Conservation (phyloP, 768 basidiomycete species). For the Panaeolus papilionaceus region DNA sequence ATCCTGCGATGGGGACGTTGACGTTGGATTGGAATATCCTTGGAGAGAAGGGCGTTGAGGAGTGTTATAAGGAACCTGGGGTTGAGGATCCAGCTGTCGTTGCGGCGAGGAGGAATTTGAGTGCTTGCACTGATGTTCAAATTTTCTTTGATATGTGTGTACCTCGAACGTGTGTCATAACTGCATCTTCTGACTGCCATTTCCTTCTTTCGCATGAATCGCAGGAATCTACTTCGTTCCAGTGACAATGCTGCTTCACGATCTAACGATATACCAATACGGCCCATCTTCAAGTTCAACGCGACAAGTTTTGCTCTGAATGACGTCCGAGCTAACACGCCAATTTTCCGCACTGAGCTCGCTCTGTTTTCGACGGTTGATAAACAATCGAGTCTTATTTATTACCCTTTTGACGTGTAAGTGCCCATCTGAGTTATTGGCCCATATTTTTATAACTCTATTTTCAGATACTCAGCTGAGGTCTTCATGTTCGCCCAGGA, state of each 20-base stretch:
- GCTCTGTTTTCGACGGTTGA: constrained; percentile 30
- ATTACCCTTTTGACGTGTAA: constrained; percentile 31
- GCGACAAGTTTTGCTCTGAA: constrained; percentile 21
- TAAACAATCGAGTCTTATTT: constrained; percentile 27
- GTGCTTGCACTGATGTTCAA: constrained; percentile 28
- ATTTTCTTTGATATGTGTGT: constrained; percentile 32
- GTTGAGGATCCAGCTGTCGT: constrained; percentile 17
- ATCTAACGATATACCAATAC: constrained; percentile 26
- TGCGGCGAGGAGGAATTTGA: constrained; percentile 25
- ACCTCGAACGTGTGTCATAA: background rate
- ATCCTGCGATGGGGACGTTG: constrained; percentile 27
- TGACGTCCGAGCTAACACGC: constrained; percentile 27
- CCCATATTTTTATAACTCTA: too few relatives aligned
- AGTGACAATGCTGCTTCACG: constrained; percentile 18
- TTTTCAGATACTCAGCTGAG: constrained; percentile 28
- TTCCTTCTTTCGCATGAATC: background rate
- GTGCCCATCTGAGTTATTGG: background rate
- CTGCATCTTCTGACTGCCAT: too few relatives aligned
- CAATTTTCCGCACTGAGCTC: constrained; percentile 31
- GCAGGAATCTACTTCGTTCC: constrained; percentile 25
- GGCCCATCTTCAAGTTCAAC: constrained; percentile 30
- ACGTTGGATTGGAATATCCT: constrained; percentile 31
- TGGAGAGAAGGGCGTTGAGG: constrained; percentile 20
- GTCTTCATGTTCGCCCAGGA: constrained; percentile 32
- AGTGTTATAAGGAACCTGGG: background rate